A percentile compares a stretch with the other conserved stretches of the same genome.
Conservation (phyloP, 345 rosid species). For the Euclidium syriacum region DNA sequence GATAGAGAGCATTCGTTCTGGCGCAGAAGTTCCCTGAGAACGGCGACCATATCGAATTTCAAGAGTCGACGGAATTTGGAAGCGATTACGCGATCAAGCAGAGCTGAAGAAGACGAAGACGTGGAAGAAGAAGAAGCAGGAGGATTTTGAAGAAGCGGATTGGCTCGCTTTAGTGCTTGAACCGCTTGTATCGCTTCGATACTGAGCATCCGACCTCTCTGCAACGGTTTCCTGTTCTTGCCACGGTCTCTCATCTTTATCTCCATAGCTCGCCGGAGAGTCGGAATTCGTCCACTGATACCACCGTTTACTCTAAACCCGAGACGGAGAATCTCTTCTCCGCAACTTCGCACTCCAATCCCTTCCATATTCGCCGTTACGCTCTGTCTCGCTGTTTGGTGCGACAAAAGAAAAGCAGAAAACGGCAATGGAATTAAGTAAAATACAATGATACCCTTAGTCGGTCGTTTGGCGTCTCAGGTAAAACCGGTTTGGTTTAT, state of each 20-base stretch:
- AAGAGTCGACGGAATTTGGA: slow-evolving; percentile 59
- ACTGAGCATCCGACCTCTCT: slow-evolving; percentile 77
- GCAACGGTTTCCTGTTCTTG: slow-evolving; percentile 70
- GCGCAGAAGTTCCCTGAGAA: slow-evolving; percentile 72
- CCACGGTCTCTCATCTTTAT: slow-evolving; percentile 58
- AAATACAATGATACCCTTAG: slow-evolving; percentile 1
- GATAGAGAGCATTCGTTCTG: slow-evolving; percentile 61
- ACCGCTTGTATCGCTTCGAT: slow-evolving; percentile 77
- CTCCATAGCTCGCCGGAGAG: slow-evolving; percentile 15
- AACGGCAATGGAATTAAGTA: background rate
- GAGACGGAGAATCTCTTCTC: slow-evolving; percentile 6
- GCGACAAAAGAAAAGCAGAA: background rate
- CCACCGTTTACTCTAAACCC: background rate
- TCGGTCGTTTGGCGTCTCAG: background rate
- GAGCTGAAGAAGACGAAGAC: slow-evolving; percentile 1
- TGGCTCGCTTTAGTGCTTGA: slow-evolving; percentile 70
- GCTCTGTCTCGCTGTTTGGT: background rate
- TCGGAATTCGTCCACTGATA: background rate
- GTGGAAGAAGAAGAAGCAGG: slow-evolving; percentile 1
- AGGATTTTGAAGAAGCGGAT: slow-evolving; percentile 12
- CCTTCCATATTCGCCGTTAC: slow-evolving; percentile 26
- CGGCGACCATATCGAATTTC: slow-evolving; percentile 80
- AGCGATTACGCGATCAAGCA: slow-evolving; percentile 36
- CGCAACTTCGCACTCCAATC: slow-evolving; percentile 21
- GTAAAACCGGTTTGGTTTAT: background rate